Base-by-base conservation (phyloP, 1,284 basidiomycete species). In the Melampsora occidentalis region DNA sequence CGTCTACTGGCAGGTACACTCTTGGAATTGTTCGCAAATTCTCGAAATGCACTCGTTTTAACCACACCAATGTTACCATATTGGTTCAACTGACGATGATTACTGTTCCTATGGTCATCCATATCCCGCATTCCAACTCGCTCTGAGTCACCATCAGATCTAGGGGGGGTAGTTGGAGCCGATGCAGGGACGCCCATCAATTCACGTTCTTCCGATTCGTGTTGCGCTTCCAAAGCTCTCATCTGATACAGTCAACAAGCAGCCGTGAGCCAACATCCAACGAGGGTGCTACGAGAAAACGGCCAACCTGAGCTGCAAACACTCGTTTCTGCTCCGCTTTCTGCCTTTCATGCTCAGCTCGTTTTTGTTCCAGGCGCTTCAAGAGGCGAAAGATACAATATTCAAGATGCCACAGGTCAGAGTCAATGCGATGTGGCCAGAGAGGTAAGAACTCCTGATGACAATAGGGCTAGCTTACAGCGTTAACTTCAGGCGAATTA, bases 301-400 rank as follows among this genome's bases (percentile, higher is more conserved):
- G 42, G 42, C 42, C 42, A 46, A 96, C 95, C 84, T 96, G 92
- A 80, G 94, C 92, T 84, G 95, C 94, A 82, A 97, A 96, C 80
- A 92, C 85, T 83, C 90, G 91, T 81, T 93, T 89, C 83, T 96
- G 94, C 75, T 92, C 84, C 63, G 85, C 85, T 79, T 93, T 91
- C 84, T 93, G 91, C 75, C 90, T 81, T 83, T 95, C 92, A 82
- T 96, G 92, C 83, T 95, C 92, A 79, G 92, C 85, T 80, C 93
- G 91, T 83, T 94, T 96, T 81, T 93, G 86, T 83, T 94, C 91
- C 78, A 94, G 89, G 79, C 91, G 90, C 91, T 95, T 84, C 79
- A 35, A 53, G 14, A 65, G 39, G 22, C 22, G 16, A 42, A 16
- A 10, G 22, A 25, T 57, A 31, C 5, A 46, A 31, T n/a, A 51